Base-by-base conservation (phyloP, 2,329 filamentous ascomycete species). In the Daldinia sp. region DNA sequence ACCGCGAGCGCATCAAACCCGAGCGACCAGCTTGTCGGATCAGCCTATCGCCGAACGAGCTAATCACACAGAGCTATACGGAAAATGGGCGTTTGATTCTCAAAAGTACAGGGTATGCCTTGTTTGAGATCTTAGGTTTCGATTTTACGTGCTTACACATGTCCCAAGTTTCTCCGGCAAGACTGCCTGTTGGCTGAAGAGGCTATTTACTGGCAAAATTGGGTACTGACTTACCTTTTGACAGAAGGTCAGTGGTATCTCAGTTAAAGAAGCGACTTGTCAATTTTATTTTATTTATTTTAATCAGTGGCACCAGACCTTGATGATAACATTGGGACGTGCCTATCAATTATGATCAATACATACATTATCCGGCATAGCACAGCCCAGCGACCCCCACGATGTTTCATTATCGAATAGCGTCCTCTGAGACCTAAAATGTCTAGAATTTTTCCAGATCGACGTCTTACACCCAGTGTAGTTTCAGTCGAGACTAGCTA, bases 381-480 rank as follows among this genome's bases (percentile, higher is more conserved):
- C 58, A 65, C 62, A 42, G 59, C 67, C 64, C 44, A 63, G 63
- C 51, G 60, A 67, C 67, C 68, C 74, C 72, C 69, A 73, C 67
- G 69, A 56, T 58, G 72, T 72, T 71, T 73, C 68, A 73, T 60
- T 63, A 42, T 35, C 54, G 64, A 61, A 65, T 63, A 53, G 63
- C 37, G 58, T 58, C 56, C 48, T 68, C 65, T 71, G 68, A 73
- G 71, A 71, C 70, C 61, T 13, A 23, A 60, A 56, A 30, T 74
- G 71, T 72, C 71, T 72, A 73, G 74, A 74, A 76, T 69, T 69
- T 54, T 75, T 76, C 75, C 58, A 75, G 72, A 73, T 74, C 70
- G 67, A 71, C 72, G 51, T 68, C 58, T 51, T 58, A 39, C 51
- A 65, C 18, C 54, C 42, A 23, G 42, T 60, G 28, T 51, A 30